Conservation (phyloP, 805 yeast species). For the Isabelozyma heimii region DNA sequence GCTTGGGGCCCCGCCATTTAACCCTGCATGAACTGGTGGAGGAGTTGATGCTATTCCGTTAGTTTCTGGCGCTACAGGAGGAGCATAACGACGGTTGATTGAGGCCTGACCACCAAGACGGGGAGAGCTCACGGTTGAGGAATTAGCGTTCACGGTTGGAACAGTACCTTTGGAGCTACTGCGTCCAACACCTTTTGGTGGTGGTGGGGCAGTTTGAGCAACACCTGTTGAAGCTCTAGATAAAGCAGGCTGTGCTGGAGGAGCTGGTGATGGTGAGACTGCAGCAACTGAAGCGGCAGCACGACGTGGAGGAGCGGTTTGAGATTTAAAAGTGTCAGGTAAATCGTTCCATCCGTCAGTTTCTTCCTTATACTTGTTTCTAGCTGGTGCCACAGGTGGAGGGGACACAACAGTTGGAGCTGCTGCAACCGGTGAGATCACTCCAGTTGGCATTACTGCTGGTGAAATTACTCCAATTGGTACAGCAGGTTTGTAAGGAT, state of each 20-base stretch:
- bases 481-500: slow-evolving; percentile 17
- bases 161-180: slow-evolving; percentile 19
- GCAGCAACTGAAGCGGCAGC: slow-evolving; percentile 40
- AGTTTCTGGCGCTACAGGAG: slow-evolving; percentile 18
- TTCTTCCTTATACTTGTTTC: slow-evolving; percentile 33
- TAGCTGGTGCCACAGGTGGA: slow-evolving; percentile 20
- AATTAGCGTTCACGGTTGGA: slow-evolving; percentile 3
- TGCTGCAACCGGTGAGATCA: slow-evolving; percentile 3
- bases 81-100: slow-evolving; percentile 33
- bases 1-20: slow-evolving; percentile 8
- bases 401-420: slow-evolving; percentile 15
- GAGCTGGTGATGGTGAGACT: slow-evolving; percentile 20
- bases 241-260: slow-evolving; percentile 19
- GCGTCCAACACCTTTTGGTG: slow-evolving; percentile 26
- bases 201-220: slow-evolving; percentile 22
- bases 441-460: background rate
- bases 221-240: slow-evolving; percentile 12
- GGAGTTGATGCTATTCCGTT: slow-evolving; percentile 18
- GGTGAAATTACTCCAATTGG: slow-evolving; percentile 3
- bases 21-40: slow-evolving; percentile 25
- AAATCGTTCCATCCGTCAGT: slow-evolving; percentile 74
- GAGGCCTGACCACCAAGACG: slow-evolving; percentile 19
- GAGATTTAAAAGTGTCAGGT: slow-evolving; percentile 50
- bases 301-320: slow-evolving; percentile 40
- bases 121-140: slow-evolving; percentile 9